phyloP scores from a whole-genome alignment of 2,329 filamentous ascomycete genomes.

The Colletotrichum cordylinicola region DNA sequence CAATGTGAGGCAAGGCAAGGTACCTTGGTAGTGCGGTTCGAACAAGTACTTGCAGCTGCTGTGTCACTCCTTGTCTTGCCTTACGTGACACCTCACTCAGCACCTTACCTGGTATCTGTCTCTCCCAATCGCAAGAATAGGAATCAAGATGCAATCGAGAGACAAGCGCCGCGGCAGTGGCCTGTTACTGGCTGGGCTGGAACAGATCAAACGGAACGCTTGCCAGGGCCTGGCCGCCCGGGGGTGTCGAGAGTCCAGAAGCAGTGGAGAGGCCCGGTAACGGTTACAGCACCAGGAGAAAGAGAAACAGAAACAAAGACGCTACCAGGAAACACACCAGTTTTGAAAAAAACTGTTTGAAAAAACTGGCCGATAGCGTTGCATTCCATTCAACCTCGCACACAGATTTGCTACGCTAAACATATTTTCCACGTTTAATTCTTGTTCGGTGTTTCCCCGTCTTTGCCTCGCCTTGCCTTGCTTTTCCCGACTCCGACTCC shows the following conservation, averaged over 20 bases:
- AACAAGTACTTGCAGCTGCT: not conserved
- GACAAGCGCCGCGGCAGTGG: not conserved
- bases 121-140: not conserved
- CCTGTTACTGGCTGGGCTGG: not conserved
- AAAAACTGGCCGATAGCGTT: not conserved
- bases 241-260: not conserved
- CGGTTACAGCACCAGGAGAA: not conserved
- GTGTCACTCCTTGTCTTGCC: not conserved
- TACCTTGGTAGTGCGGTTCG: too few relatives aligned
- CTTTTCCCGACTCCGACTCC: not conserved
- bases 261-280: not conserved
- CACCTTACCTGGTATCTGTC: not conserved
- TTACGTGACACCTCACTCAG: not conserved
- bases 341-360: not conserved
- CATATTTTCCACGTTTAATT: not conserved
- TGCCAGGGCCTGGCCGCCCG: not conserved
- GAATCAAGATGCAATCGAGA: not conserved
- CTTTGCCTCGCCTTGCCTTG: not conserved
- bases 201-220: not conserved
- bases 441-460: not conserved
- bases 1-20: not conserved
- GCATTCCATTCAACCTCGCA: constrained; percentile 10
- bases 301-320: constrained; percentile 18
- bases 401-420: not conserved
- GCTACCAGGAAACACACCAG: not conserved